These are phyloP conservation scores for Blastobotrys persicus DNA, from an alignment of 1,139 yeast species.

Conservation along the genomic window DNA sequence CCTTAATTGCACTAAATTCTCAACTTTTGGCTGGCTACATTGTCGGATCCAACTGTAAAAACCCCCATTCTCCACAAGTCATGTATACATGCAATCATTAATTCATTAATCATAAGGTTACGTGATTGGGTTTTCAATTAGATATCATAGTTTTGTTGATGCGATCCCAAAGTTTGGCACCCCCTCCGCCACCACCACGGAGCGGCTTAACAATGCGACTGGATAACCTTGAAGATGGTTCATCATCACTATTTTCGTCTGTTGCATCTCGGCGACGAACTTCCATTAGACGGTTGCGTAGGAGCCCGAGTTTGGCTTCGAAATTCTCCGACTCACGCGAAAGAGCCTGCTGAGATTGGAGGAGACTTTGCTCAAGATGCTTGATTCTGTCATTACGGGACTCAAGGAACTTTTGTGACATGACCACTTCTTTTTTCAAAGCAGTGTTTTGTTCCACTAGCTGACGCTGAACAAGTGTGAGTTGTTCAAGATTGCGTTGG, in stretches of 20 bases:
- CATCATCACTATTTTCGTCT: slow-evolving; percentile 1
- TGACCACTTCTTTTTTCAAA: slow-evolving; percentile 47
- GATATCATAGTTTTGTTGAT: slow-evolving; percentile 1
- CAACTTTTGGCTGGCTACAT: background rate
- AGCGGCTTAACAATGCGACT: slow-evolving; percentile 63
- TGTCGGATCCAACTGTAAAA: no score
- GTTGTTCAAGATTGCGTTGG: slow-evolving; percentile 47
- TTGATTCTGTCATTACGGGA: slow-evolving; percentile 59
- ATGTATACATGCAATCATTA: background rate
- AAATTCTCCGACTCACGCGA: slow-evolving; percentile 53
- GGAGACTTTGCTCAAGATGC: slow-evolving; percentile 51
- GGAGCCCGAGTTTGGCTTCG: slow-evolving; percentile 48
- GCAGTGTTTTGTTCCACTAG: slow-evolving; percentile 48
- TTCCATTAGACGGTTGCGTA: slow-evolving; percentile 44
- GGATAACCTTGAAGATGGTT: slow-evolving; percentile 3
- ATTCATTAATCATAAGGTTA: background rate
- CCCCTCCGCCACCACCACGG: slow-evolving; percentile 42
- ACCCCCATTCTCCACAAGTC: no score
- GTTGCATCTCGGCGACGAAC: slow-evolving; percentile 13
- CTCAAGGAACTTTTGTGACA: slow-evolving; percentile 58
- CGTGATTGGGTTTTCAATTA: background rate
- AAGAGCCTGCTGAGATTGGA: slow-evolving; percentile 51
- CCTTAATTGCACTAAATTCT: background rate
- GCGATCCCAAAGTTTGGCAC: slow-evolving; percentile 8
- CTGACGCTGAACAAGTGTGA: slow-evolving; percentile 43